Conservation (phyloP, 768 basidiomycete genomes). For the Cystobasidiopsis lactophilus region DNA sequence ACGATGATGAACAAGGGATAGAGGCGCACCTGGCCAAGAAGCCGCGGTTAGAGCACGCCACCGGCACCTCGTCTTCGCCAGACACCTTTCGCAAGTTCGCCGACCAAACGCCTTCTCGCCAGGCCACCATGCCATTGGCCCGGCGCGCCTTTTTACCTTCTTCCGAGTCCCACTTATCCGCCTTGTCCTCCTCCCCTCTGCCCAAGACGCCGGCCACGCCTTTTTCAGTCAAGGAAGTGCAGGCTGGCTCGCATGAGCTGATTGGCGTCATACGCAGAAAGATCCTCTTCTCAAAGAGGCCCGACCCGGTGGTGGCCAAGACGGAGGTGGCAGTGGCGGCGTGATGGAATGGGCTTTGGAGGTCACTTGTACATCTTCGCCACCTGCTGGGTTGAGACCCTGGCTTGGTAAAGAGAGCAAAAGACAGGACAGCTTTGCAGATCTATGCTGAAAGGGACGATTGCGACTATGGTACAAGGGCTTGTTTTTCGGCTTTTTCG, state of each 20-base stretch:
- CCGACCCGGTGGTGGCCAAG: constrained; percentile 13
- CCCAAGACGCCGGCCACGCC: constrained; percentile 4
- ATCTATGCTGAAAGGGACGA: too few relatives aligned
- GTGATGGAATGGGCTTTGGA: neutral
- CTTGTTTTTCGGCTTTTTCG: too few relatives aligned
- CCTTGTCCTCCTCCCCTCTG: neutral
- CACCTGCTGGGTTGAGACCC: too few relatives aligned
- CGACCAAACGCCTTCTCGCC: neutral
- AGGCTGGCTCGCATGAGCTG: constrained; percentile 7
- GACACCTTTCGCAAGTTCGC: neutral
- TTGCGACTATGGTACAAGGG: too few relatives aligned
- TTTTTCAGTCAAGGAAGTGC: constrained; percentile 2
- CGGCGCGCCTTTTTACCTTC: neutral
- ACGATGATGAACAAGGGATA: too few relatives aligned
- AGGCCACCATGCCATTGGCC: too few relatives aligned
- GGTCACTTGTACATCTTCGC: too few relatives aligned
- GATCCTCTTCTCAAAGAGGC: constrained; percentile 17
- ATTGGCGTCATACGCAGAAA: constrained; percentile 14
- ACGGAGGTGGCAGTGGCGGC: neutral
- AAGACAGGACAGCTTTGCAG: too few relatives aligned
- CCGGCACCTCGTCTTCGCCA: neutral
- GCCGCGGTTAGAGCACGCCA: neutral
- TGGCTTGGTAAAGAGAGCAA: too few relatives aligned
- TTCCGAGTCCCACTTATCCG: neutral
- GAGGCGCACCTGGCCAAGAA: too few relatives aligned